phyloP scores from a whole-genome alignment of 1,284 basidiomycete genomes.

The Takashimella tepidaria region DNA sequence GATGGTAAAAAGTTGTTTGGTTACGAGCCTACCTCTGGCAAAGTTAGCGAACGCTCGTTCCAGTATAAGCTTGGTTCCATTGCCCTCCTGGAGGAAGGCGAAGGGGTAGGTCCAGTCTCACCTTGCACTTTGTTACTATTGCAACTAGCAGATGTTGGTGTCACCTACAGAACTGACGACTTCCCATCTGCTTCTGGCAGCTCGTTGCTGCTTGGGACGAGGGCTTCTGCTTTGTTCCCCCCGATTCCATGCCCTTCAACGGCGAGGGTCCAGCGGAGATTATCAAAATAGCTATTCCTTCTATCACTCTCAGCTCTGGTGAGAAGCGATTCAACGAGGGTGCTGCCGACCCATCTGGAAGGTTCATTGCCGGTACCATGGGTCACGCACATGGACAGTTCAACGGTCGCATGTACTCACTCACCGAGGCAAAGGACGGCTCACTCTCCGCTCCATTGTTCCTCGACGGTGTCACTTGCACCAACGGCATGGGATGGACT shows the following conservation, averaged over 20 bases:
- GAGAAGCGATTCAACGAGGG: slow-evolving; percentile 25
- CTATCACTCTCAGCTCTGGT: not conserved
- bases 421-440: not conserved
- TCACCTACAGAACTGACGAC: not conserved
- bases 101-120: slow-evolving; percentile 14
- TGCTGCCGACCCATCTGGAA: slow-evolving; percentile 18
- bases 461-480: slow-evolving; percentile 17
- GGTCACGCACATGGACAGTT: slow-evolving; percentile 4
- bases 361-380: slow-evolving; percentile 24
- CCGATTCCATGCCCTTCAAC: slow-evolving; percentile 15
- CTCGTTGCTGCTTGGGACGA: slow-evolving; percentile 15
- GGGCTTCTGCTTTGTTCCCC: slow-evolving; percentile 14
- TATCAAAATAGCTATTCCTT: not conserved
- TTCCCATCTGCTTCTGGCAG: slow-evolving; percentile 8
- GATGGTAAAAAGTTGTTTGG: slow-evolving; percentile 16
- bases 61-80: slow-evolving; percentile 11
- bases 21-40: slow-evolving; percentile 16
- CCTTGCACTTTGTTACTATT: too few species aligned
- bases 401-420: slow-evolving; percentile 14
- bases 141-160: not conserved
- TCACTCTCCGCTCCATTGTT: slow-evolving; percentile 1
- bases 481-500: slow-evolving; percentile 27
- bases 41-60: slow-evolving; percentile 22
- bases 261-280: not conserved
- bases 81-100: slow-evolving; percentile 7